Evolutionary conservation across 2,329 filamentous ascomycete genomes (phyloP), one percentile per base, ranked within the genome.

Genomic region (Lasiodiplodia sp.): DNA sequence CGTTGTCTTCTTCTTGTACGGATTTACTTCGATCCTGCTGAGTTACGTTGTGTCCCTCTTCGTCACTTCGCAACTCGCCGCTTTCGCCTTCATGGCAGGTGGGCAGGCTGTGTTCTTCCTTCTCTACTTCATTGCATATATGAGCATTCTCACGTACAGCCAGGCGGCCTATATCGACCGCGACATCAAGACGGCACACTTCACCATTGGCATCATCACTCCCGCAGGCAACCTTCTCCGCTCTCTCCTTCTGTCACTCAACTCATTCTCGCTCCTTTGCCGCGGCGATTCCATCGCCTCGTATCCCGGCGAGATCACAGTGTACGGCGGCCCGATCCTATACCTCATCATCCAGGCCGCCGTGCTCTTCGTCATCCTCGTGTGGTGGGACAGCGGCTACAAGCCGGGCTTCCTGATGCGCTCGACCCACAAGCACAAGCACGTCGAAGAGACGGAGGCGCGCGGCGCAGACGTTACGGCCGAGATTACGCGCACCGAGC

Each of bases 41-140:
- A 87, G 91, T 2, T 97, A 97, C 78, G 83, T 95, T 47, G 86
- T 97, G 52, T 97, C 94, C 0, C 86, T 97, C 0, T 91, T 94
- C 74, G 88, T 91, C 40, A 88, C 86, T 62, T 94, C 91, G 38
- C 93, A 96, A 78, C 85, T 97, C 6, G 91, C 92, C 4, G 89
- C 94, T 0, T 97, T 96, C 77, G 94, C 93, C 0, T 91, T 95
- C 76, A 89, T 92, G 2, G 92, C 93, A 0, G 92, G 91, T 21
- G 86, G 88, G 18, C 93, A 97, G 78, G 91, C 91, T 38, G 76
- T 75, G 23, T 76, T 83, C 63, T 85, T 84, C 73, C 73, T 85
- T 37, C 75, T 84, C 16, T 84, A 85, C 71, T 85, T 85, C 72
- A 79, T 85, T 68, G 77, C 76, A 58, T 78, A 77, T 70, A 82